Evolutionary conservation across 495 filamentous ascomycete genomes (phyloP).

Genomic region (Penicillium waksmanii): DNA sequence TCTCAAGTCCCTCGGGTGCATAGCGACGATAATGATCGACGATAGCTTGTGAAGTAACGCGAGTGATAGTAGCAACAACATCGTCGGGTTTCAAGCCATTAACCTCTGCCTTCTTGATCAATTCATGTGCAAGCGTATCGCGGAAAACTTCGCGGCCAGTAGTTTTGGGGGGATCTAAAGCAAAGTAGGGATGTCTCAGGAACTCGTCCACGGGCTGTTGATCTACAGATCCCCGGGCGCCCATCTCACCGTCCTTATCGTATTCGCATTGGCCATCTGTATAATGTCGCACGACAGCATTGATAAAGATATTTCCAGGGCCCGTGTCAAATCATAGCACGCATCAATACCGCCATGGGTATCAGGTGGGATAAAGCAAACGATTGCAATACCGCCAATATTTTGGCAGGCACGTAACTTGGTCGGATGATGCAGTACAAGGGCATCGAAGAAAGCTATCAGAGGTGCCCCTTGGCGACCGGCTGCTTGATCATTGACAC

Average conservation of each 20-base stretch:
- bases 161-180: slow-evolving; percentile 56
- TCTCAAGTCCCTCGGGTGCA: slow-evolving; percentile 50
- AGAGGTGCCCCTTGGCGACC: slow-evolving; percentile 50
- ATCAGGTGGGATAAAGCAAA: slow-evolving; percentile 62
- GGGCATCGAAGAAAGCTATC: slow-evolving; percentile 52
- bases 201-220: slow-evolving; percentile 58
- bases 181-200: slow-evolving; percentile 52
- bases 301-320: slow-evolving; percentile 47
- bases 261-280: slow-evolving; percentile 38
- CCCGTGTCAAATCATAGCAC: slow-evolving; percentile 58
- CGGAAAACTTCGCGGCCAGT: slow-evolving; percentile 63
- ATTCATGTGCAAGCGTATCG: slow-evolving; percentile 52
- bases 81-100: slow-evolving; percentile 51
- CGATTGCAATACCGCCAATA: slow-evolving; percentile 62
- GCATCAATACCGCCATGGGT: slow-evolving; percentile 48
- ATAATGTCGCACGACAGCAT: slow-evolving; percentile 42
- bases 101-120: slow-evolving; percentile 49
- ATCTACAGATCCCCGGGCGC: slow-evolving; percentile 53
- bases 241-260: slow-evolving; percentile 54
- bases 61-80: slow-evolving; percentile 58
- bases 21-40: slow-evolving; percentile 58
- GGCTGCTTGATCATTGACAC: slow-evolving; percentile 49
- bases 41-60: slow-evolving; percentile 60
- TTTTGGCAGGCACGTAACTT: slow-evolving; percentile 62
- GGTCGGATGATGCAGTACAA: slow-evolving; percentile 58